Conservation (phyloP, 2,329 filamentous ascomycete genomes). For the Aspergillus pseudoterreus region DNA sequence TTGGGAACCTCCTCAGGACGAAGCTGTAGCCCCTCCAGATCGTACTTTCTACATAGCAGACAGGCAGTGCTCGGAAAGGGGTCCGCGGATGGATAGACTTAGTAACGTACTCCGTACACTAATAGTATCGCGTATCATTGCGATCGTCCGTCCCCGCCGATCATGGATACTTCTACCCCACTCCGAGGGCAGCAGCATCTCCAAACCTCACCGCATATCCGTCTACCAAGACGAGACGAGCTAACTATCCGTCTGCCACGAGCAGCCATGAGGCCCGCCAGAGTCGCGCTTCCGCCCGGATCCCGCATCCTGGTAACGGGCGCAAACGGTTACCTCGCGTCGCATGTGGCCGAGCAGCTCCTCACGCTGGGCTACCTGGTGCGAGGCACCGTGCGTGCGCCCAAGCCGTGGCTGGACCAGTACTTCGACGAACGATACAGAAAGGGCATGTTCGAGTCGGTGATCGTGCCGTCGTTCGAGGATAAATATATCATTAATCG, state of each 20-base stretch:
- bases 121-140: too few relatives aligned
- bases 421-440: conserved; percentile 28
- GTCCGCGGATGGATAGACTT: background rate
- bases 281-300: conserved; percentile 8
- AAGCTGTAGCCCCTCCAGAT: too few relatives aligned
- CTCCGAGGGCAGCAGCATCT: too few relatives aligned
- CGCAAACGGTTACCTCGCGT: conserved; percentile 45
- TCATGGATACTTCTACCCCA: background rate
- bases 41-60: too few relatives aligned
- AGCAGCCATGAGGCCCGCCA: too few relatives aligned
- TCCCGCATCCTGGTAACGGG: conserved; percentile 46
- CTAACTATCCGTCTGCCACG: too few relatives aligned
- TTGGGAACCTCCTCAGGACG: conserved; percentile 1
- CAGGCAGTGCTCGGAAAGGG: background rate
- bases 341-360: conserved; percentile 41
- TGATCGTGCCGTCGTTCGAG: conserved; percentile 38
- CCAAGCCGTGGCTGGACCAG: conserved; percentile 34
- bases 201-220: too few relatives aligned
- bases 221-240: too few relatives aligned
- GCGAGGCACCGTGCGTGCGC: conserved; percentile 43
- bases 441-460: conserved; percentile 33
- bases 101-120: too few relatives aligned
- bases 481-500: conserved; percentile 37
- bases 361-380: conserved; percentile 42
- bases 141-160: too few relatives aligned